phyloP scores from a whole-genome alignment of 2,329 filamentous ascomycete species.

The Periconia digitata region DNA sequence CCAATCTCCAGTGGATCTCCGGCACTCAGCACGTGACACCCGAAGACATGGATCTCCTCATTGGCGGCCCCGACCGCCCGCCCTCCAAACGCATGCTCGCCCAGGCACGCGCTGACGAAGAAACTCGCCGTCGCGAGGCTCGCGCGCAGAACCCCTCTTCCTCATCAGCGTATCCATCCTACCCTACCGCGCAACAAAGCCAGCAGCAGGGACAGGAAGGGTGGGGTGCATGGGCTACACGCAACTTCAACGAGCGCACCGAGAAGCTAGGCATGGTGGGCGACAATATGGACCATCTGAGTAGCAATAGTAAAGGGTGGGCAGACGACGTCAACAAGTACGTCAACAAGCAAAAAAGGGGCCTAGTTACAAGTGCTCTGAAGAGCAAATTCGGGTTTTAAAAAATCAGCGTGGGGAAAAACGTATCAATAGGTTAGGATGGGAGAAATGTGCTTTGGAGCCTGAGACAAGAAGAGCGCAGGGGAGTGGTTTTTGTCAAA shows the following conservation, averaged over 20 bases:
- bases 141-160: slow-evolving; percentile 35
- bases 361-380: slow-evolving; percentile 67
- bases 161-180: slow-evolving; percentile 21
- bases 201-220: slow-evolving; percentile 47
- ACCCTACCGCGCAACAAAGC: slow-evolving; percentile 17
- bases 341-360: slow-evolving; percentile 83
- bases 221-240: slow-evolving; percentile 76
- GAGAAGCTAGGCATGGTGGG: slow-evolving; percentile 82
- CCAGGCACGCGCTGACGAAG: slow-evolving; percentile 74
- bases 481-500: too few relatives aligned
- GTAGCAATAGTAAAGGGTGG: slow-evolving; percentile 80
- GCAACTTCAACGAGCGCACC: slow-evolving; percentile 86
- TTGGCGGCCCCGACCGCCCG: slow-evolving; percentile 85
- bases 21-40: slow-evolving; percentile 90
- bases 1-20: slow-evolving; percentile 93
- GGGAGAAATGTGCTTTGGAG: too few relatives aligned
- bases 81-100: slow-evolving; percentile 86
- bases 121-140: slow-evolving; percentile 50
- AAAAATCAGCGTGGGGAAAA: too few relatives aligned
- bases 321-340: slow-evolving; percentile 87
- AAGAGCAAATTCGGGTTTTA: slow-evolving; percentile 42
- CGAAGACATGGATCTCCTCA: slow-evolving; percentile 83
- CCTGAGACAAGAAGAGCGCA: too few relatives aligned
- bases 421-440: too few relatives aligned
- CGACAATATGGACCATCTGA: slow-evolving; percentile 80